Base-by-base conservation (phyloP, 2,329 filamentous ascomycete genomes). In the Penicillium palitans region DNA sequence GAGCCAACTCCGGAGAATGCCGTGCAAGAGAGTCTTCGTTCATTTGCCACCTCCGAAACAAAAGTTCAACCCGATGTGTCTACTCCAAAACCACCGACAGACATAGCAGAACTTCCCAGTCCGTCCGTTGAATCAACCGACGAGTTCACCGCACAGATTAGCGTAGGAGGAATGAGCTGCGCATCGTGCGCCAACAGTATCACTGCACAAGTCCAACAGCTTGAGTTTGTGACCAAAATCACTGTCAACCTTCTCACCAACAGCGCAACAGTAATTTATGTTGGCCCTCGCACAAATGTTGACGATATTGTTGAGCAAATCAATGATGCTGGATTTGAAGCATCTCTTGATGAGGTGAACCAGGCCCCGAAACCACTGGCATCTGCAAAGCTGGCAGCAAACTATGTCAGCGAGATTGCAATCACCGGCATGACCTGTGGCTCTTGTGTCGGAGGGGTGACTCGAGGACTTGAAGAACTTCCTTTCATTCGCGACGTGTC, bases 101-200 rank as follows among this genome's bases (percentile, higher is more conserved):
- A n/a, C 12, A 47, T 17, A 47, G 21, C 41, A 24, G 44, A 51
- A 41, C 41, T 48, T 39, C 45, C 54, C 33, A 57, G 47, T 33
- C 24, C 65, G 4, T 19, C 55, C 44, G 10, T 49, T 42, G 24
- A 45, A n/a, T 15, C 41, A 24, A 25, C 41, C 12, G 58, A 63
- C 44, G 63, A 61, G 45, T 74, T 66, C 49, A 66, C 41, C 37
- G 71, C 74, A 4, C 68, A 66, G 12, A 64, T 81, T 17, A 76
- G 86, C 21, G 81, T 92, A 41, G 84, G 82, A 29, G 89, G 89
- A 52, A 91, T 92, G 88, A 90, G 86, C 4, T 91, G 89, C 70
- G 84, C 86, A 15, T 82, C 87, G 13, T 92, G 89, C 67, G 81
- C 81, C 53, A 87, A 87, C 68, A 79, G 81, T 40, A 84, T 91